Conservation (phyloP, 208 protist genomes). For the Leptomonas seymouri region DNA sequence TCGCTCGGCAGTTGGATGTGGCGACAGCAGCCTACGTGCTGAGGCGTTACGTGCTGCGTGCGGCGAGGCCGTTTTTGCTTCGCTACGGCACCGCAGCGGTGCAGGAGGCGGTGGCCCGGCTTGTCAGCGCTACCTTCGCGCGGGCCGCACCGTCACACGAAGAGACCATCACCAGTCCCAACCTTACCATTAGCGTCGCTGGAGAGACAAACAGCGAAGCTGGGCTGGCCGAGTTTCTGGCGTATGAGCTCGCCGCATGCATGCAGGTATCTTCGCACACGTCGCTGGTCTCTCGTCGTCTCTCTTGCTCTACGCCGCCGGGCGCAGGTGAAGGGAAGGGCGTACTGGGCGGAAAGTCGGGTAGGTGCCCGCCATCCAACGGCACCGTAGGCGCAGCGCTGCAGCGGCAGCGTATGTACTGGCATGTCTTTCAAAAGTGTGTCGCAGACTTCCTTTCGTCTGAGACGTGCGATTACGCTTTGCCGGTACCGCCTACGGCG, state of each 20-base stretch:
- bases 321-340: not conserved
- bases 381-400: not conserved
- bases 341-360: not conserved
- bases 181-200: not conserved
- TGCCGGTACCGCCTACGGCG: not conserved
- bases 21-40: constrained; percentile 37
- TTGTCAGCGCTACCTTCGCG: constrained; percentile 40
- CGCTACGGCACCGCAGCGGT: constrained; percentile 49
- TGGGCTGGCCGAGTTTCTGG: constrained; percentile 16
- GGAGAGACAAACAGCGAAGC: constrained; percentile 2
- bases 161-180: not conserved
- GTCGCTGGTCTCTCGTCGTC: not conserved
- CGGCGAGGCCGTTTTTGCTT: constrained; percentile 42
- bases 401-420: constrained; percentile 20
- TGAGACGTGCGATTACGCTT: no score
- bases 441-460: no score
- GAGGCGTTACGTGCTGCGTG: constrained; percentile 52
- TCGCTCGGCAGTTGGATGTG: constrained; percentile 40
- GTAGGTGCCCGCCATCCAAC: not conserved
- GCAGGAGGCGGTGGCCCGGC: constrained; percentile 63
- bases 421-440: constrained; percentile 4
- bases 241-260: not conserved
- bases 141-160: not conserved
- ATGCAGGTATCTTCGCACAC: not conserved
- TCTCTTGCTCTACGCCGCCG: not conserved